A percentile compares a stretch with the other conserved stretches of the same genome.
phyloP scores from a whole-genome alignment of 345 rosid genomes.

The Brassica nigra region DNA sequence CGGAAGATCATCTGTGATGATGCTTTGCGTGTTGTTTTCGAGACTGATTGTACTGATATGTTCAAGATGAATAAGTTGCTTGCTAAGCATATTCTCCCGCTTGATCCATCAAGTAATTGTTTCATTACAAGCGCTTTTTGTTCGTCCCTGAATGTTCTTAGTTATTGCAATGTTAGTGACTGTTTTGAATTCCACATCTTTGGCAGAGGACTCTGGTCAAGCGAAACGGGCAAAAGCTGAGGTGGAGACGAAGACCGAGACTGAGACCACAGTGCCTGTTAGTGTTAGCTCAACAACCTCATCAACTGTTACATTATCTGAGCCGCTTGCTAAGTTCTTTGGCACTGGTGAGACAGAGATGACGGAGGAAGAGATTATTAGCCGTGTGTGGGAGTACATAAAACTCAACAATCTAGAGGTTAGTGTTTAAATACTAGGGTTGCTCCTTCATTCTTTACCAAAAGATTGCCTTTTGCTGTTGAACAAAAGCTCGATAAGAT shows the following conservation, averaged over 20 bases:
- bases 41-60: slow-evolving; percentile 99
- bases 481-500: not conserved
- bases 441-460: not conserved
- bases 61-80: slow-evolving; percentile 97
- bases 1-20: slow-evolving; percentile 96
- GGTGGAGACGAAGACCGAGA: slow-evolving; percentile 53
- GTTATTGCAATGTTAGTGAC: slow-evolving; percentile 25
- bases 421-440: not conserved
- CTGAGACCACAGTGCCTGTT: slow-evolving; percentile 51
- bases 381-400: slow-evolving; percentile 79
- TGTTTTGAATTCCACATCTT: not conserved
- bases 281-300: slow-evolving; percentile 23
- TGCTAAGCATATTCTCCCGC: slow-evolving; percentile 83
- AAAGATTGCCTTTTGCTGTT: slow-evolving; percentile 11
- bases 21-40: slow-evolving; percentile 82
- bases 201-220: slow-evolving; percentile 77
- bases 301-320: slow-evolving; percentile 61
- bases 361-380: slow-evolving; percentile 57
- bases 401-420: slow-evolving; percentile 78
- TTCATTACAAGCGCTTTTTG: slow-evolving; percentile 4
- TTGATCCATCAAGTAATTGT: slow-evolving; percentile 74
- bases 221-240: slow-evolving; percentile 71
- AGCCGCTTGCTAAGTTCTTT: slow-evolving; percentile 77
- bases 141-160: not conserved
- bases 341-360: slow-evolving; percentile 68